A percentile compares a stretch with the other conserved stretches of the same genome.
Evolutionary conservation across 768 basidiomycete species (phyloP).

Genomic region (Lentinula raphanica): DNA sequence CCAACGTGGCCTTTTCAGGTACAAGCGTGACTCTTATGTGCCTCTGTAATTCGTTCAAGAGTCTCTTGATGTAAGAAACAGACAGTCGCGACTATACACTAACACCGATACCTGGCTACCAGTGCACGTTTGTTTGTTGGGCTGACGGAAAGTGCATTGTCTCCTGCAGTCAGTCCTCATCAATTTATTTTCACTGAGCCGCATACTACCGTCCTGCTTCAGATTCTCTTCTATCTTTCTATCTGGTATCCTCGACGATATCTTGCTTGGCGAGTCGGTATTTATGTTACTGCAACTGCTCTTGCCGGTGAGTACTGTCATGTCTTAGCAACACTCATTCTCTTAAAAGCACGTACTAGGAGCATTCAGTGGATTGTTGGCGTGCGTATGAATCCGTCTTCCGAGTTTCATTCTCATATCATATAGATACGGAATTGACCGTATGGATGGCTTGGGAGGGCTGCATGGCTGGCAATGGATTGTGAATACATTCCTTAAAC

Average conservation of each 20-base stretch:
- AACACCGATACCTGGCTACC: neutral
- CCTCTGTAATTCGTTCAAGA: slow-evolving; percentile 25
- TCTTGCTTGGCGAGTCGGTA: slow-evolving; percentile 51
- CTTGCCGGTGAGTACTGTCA: slow-evolving; percentile 34
- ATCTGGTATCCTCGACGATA: slow-evolving; percentile 59
- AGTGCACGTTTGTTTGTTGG: slow-evolving; percentile 37
- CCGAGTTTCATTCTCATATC: neutral
- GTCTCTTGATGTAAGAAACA: slow-evolving; percentile 22
- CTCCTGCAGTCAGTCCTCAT: slow-evolving; percentile 27
- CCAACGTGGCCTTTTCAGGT: slow-evolving; percentile 11
- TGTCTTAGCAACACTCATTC: neutral
- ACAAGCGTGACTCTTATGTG: slow-evolving; percentile 29
- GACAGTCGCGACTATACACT: neutral
- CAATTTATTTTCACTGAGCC: neutral
- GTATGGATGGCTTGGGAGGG: slow-evolving; percentile 34
- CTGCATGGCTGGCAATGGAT: slow-evolving; percentile 48
- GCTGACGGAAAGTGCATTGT: slow-evolving; percentile 33
- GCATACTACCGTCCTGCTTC: neutral
- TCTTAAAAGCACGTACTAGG: slow-evolving; percentile 17
- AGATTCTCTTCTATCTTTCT: slow-evolving; percentile 43
- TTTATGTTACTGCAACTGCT: slow-evolving; percentile 63
- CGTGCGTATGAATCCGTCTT: slow-evolving; percentile 28
- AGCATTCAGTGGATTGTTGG: slow-evolving; percentile 44
- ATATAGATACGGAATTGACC: slow-evolving; percentile 38
- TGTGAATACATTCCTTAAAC: slow-evolving; percentile 21